Evolutionary conservation across 2,329 filamentous ascomycete species (phyloP).

Genomic region (Didymella sp.): DNA sequence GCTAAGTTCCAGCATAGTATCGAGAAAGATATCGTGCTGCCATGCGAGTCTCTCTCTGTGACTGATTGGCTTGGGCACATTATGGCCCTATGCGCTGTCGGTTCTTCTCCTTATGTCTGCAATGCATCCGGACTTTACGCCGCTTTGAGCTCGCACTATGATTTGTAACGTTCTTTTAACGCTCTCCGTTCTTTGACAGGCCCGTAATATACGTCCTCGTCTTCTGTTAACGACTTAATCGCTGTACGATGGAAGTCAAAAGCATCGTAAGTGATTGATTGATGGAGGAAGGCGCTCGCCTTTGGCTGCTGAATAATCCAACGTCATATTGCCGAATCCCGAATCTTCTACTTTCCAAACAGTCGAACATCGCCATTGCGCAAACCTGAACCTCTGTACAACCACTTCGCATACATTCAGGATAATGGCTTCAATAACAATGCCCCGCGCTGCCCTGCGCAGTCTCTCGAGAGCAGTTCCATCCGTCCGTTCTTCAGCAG

Average conservation of each 20-base stretch:
- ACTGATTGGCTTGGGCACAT: background rate
- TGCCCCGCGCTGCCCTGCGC: conserved; percentile 41
- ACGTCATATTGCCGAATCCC: conserved; percentile 34
- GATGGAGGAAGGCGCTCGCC: background rate
- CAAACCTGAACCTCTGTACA: background rate
- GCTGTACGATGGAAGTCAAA: conserved; percentile 1
- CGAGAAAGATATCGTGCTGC: background rate
- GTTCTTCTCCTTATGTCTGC: background rate
- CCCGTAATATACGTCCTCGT: background rate
- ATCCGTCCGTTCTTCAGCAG: conserved; percentile 29
- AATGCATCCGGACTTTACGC: background rate
- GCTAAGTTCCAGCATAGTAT: background rate
- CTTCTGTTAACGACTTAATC: too few species aligned
- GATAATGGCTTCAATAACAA: conserved; percentile 38
- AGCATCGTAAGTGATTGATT: background rate
- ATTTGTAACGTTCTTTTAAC: background rate
- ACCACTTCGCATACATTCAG: background rate
- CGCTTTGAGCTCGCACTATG: background rate
- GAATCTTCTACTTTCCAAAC: conserved; percentile 12
- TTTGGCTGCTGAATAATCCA: conserved; percentile 30
- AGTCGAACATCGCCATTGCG: conserved; percentile 24
- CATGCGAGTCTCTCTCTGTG: background rate
- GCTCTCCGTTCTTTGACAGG: background rate
- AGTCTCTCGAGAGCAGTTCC: conserved; percentile 36
- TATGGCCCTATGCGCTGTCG: background rate